These are phyloP conservation scores for Phlebiopsis flavidoalba DNA, from an alignment of 768 basidiomycete genomes.

Conservation along the genomic window DNA sequence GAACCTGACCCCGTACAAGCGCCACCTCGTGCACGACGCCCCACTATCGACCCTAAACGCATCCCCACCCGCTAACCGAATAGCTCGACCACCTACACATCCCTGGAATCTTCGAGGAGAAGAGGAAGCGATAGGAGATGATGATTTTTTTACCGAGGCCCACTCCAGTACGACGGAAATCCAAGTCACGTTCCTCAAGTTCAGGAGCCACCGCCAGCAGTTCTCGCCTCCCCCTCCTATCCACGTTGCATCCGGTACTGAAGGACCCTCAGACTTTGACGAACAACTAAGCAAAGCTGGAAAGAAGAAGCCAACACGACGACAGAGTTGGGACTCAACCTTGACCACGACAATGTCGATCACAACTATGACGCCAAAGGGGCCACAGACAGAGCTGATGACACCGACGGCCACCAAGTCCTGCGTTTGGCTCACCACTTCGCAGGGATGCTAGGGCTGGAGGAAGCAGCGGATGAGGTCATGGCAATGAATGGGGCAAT, in stretches of 20 bases:
- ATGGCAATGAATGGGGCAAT: conserved; percentile 26
- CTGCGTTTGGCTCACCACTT: conserved; percentile 60
- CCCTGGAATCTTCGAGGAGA: conserved; percentile 51
- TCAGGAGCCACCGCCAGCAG: conserved; percentile 42
- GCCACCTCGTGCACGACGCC: conserved; percentile 47
- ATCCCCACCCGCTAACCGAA: conserved; percentile 47
- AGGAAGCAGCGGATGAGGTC: conserved; percentile 54
- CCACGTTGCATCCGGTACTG: conserved; percentile 6
- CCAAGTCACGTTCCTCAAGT: conserved; percentile 43
- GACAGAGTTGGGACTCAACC: conserved; percentile 50
- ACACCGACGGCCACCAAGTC: conserved; percentile 58
- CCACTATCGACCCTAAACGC: conserved; percentile 34
- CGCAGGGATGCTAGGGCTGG: conserved; percentile 50
- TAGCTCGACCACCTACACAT: conserved; percentile 63
- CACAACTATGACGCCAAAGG: conserved; percentile 22
- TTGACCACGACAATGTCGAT: conserved; percentile 34
- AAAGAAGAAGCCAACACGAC: conserved; percentile 31
- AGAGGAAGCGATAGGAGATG: conserved; percentile 31
- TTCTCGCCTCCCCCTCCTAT: conserved; percentile 24
- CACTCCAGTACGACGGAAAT: conserved; percentile 23
- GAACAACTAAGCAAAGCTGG: conserved; percentile 27
- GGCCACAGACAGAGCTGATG: conserved; percentile 26
- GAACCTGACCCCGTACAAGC: conserved; percentile 38
- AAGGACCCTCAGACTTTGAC: conserved; percentile 23
- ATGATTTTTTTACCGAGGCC: conserved; percentile 33